phyloP scores from a whole-genome alignment of 176 grass and related monocot genomes.

The Aegilops bicornis region DNA sequence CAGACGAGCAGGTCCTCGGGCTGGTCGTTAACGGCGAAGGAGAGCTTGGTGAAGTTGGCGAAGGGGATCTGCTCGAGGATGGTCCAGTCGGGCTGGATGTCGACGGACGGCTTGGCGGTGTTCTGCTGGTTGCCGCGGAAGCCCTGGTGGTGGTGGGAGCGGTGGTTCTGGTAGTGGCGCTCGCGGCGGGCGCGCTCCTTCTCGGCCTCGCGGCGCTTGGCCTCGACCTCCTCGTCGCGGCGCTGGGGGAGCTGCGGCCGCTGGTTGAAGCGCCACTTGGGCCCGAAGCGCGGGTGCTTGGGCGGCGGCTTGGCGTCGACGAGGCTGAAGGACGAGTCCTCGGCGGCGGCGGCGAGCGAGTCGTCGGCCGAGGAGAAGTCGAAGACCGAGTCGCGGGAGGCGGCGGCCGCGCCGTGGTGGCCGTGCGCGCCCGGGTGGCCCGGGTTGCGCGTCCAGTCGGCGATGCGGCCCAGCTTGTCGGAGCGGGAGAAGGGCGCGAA shows the following conservation, averaged over 20 bases:
- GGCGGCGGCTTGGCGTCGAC: constrained; percentile 69
- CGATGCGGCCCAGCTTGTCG: constrained; percentile 82
- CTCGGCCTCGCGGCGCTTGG: constrained; percentile 68
- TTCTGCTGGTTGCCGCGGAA: constrained; percentile 34
- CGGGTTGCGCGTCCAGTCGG: constrained; percentile 74
- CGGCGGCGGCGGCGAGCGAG: constrained; percentile 49
- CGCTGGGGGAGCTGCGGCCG: constrained; percentile 76
- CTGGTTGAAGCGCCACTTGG: constrained; percentile 74
- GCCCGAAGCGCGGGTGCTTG: constrained; percentile 63
- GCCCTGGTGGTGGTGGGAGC: constrained; percentile 35
- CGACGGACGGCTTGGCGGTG: constrained; percentile 62
- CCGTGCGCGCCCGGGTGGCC: constrained; percentile 23
- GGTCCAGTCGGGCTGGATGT: constrained; percentile 90
- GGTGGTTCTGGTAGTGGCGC: constrained; percentile 55
- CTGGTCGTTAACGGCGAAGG: constrained; percentile 72
- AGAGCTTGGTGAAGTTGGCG: constrained; percentile 85
- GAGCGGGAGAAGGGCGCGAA: constrained; percentile 88
- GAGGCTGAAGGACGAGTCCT: constrained; percentile 69
- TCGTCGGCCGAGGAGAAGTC: constrained; percentile 76
- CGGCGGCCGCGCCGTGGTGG: constrained; percentile 11
- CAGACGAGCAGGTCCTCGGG: constrained; percentile 76
- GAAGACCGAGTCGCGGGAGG: constrained; percentile 72
- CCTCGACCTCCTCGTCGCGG: constrained; percentile 88
- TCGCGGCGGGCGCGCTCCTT: constrained; percentile 79
- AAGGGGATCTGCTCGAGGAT: constrained; percentile 92